Base-by-base conservation (phyloP, 305 asterid species). In the Withania somnifera region DNA sequence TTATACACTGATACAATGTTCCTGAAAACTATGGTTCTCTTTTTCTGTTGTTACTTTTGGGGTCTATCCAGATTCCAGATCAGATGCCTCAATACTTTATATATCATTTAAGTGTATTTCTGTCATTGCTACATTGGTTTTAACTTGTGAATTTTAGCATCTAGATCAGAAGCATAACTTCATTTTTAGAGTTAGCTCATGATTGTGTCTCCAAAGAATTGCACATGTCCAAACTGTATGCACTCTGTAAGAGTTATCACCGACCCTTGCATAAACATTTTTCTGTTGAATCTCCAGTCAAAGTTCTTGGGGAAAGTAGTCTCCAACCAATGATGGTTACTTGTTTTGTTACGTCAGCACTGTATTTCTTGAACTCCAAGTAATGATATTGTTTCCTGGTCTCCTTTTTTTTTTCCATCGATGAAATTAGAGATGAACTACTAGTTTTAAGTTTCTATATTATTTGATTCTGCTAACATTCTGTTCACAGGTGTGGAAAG, bases 401-500 rank as follows among this genome's bases (percentile, higher is more conserved):
- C 47, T n/a, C 64, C 57, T 76, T 50, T 51, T n/a, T n/a, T n/a
- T 69, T 7, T n/a, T 28, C 58, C 5, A 11, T 76, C 0, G 2
- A 30, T 76, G 63, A 76, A 51, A 76, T 76, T 17, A 28, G 28
- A 51, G 47, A 76, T 51, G 64, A 76, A 76, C 80, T n/a, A 76
- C 0, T 19, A 28, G 47, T 34, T 17, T 51, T 28, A 19, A 28
- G 19, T 76, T 76, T 73, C 24, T 51, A 1, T 28, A 22, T 10
- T 28, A 76, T 76, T 50, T 50, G 45, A 76, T 76, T 76, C 60
- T 76, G 30, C 17, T 76, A 51, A 47, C 63, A 51, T 51, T 83
- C 34, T 68, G 56, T 83, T 82, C 73, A 17, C 76, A 95, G 98
- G 98, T 13, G 97, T 96, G 30, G 95, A 92, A 87, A 93, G 98